Evolutionary conservation across 768 basidiomycete genomes (phyloP).

Genomic region (Mycena vitilis): DNA sequence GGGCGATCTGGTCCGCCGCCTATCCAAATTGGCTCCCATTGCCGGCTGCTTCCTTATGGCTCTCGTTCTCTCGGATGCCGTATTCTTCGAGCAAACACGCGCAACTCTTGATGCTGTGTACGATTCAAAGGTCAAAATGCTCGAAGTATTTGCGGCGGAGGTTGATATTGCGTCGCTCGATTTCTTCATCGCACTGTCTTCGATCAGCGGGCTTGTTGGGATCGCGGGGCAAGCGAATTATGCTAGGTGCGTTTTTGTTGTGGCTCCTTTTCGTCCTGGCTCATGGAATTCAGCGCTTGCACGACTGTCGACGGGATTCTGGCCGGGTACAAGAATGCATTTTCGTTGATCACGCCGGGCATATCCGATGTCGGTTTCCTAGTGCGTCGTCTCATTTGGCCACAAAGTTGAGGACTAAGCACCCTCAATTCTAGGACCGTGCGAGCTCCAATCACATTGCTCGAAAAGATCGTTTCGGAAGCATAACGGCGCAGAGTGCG

Average conservation of each 20-base stretch:
- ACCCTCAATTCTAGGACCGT: conserved; percentile 5
- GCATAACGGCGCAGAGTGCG: conserved; percentile 9
- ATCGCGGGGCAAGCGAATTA: conserved; percentile 16
- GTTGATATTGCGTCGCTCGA: conserved; percentile 12
- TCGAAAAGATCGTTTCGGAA: neutral
- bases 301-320: conserved; percentile 18
- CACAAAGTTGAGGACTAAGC: too few species aligned
- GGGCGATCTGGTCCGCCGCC: neutral
- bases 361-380: conserved; percentile 17
- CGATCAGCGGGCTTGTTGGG: conserved; percentile 18
- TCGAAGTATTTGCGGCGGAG: conserved; percentile 2
- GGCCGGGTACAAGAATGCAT: conserved; percentile 14
- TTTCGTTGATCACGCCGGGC: conserved; percentile 23
- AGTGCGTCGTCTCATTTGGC: neutral
- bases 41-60: conserved; percentile 27
- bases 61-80: conserved; percentile 11
- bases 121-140: conserved; percentile 7
- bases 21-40: neutral
- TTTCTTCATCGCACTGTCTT: conserved; percentile 18
- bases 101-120: neutral
- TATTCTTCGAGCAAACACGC: conserved; percentile 19
- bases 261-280: neutral
- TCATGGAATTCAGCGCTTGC: conserved; percentile 3
- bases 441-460: neutral
- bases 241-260: conserved; percentile 4